Percentiles rank a stretch among this genome's conserved stretches.
Conservation (phyloP, 345 rosid species). For the Dipteronia dyeriana region DNA sequence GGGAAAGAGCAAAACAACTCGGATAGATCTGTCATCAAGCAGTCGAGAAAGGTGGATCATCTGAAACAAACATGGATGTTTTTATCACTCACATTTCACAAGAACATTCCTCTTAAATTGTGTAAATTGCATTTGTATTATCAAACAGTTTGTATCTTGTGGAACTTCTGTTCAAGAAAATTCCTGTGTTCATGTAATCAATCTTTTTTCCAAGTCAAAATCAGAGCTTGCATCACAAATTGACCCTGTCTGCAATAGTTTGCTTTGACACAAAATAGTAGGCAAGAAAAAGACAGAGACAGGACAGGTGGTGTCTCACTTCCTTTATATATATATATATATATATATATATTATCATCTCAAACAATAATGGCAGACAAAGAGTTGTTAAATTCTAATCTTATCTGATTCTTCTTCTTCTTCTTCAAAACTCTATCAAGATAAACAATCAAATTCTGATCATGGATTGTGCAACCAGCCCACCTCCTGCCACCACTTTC, state of each 20-base stretch:
- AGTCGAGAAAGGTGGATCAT: constrained; percentile 22
- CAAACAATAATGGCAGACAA: no score
- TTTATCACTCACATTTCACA: constrained; percentile 11
- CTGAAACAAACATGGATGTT: constrained; percentile 9
- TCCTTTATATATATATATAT: no score
- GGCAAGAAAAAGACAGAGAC: neutral
- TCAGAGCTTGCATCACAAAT: neutral
- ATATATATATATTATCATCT: no score
- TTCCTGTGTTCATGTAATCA: neutral
- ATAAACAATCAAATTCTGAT: neutral
- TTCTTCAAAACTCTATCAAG: neutral
- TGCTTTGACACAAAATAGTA: neutral
- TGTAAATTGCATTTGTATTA: neutral
- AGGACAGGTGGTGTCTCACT: neutral
- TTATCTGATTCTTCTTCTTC: neutral
- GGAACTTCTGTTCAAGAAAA: neutral
- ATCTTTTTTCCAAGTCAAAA: neutral
- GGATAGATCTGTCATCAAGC: constrained; percentile 12
- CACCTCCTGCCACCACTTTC: neutral
- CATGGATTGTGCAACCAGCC: constrained; percentile 7
- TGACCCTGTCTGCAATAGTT: neutral
- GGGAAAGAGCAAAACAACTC: constrained; percentile 12
- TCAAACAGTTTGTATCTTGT: neutral
- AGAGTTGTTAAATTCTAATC: no score
- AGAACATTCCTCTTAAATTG: neutral